Evolutionary conservation across 1,284 basidiomycete genomes (phyloP), one percentile per base, ranked within the genome.

Genomic region (Stereum hirsutum): DNA sequence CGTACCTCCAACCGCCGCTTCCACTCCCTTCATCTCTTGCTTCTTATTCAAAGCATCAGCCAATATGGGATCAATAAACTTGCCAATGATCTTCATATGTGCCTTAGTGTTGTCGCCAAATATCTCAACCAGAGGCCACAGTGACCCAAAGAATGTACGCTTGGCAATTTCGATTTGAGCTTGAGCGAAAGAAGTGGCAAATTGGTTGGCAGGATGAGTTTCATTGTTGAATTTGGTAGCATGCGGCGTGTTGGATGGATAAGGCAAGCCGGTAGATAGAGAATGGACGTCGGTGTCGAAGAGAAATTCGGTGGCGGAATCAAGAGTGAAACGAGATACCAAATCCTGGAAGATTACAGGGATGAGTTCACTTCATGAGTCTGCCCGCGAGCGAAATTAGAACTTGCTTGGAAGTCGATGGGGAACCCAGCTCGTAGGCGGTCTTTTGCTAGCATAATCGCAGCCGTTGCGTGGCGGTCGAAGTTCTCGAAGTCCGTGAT

Each of bases 401-500:
- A 41, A 19, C 37, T 11, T 41, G 69, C 71, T 54, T 74, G 74
- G 45, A 78, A 70, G 48, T 80, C 74, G 7, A 78, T 56, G 1
- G 74, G 54, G 39, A 68, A 57, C 0, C 69, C 70, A 41, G 64
- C 59, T 1, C 53, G 54, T 39, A 71, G 52, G 15, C 72, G 63
- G 19, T 56, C 49, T 43, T 65, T 68, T 33, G 74, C 57, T 26
- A 66, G 63, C 0, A 43, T 27, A 17, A 77, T 62, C 0, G 61
- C 64, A n/a, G 57, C 58, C 10, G 69, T 61, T 6, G 68, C 57
- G 45, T 74, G 68, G 17, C 60, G 62, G 44, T 74, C 69, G 48
- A 77, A 76, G 7, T 72, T 61, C 6, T 76, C 70, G 46, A 77
- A 77, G 52, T 79, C 65, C 39, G 60, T 68, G 47, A 78, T 66